phyloP scores from a whole-genome alignment of 2,329 filamentous ascomycete species.

The Hypoxylon sp. region DNA sequence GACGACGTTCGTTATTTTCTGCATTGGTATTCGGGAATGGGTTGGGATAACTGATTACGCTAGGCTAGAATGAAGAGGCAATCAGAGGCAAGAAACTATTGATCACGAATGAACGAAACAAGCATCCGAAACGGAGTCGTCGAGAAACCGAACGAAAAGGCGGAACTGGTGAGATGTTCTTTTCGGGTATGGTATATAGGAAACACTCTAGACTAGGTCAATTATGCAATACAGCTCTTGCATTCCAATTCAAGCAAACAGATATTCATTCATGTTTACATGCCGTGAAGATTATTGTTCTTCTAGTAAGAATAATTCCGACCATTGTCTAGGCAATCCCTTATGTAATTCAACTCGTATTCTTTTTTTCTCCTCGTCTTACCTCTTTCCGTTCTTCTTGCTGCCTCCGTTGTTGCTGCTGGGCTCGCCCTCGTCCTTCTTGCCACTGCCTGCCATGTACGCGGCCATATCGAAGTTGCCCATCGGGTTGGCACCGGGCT shows the following conservation, averaged over 20 bases:
- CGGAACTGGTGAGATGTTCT: not conserved
- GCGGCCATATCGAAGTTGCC: slow-evolving; percentile 72
- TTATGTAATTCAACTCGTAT: too few relatives aligned
- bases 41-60: not conserved
- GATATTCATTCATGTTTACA: not conserved
- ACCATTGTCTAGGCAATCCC: not conserved
- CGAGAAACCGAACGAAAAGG: not conserved
- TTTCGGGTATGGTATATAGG: not conserved
- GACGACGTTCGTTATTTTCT: not conserved
- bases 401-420: slow-evolving; percentile 43
- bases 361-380: too few relatives aligned
- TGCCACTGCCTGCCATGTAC: slow-evolving; percentile 66
- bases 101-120: too few relatives aligned
- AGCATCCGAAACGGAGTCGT: too few relatives aligned
- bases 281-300: not conserved
- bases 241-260: not conserved
- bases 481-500: slow-evolving; percentile 57
- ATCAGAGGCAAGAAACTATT: too few relatives aligned
- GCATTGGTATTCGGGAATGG: not conserved
- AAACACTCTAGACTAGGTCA: not conserved
- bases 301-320: not conserved
- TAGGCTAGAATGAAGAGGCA: not conserved
- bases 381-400: slow-evolving; percentile 59
- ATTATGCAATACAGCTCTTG: not conserved
- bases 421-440: slow-evolving; percentile 55